These are phyloP conservation scores for Solanum ahanhuiri DNA, from an alignment of 257 asterid species.

Conservation along the genomic window DNA sequence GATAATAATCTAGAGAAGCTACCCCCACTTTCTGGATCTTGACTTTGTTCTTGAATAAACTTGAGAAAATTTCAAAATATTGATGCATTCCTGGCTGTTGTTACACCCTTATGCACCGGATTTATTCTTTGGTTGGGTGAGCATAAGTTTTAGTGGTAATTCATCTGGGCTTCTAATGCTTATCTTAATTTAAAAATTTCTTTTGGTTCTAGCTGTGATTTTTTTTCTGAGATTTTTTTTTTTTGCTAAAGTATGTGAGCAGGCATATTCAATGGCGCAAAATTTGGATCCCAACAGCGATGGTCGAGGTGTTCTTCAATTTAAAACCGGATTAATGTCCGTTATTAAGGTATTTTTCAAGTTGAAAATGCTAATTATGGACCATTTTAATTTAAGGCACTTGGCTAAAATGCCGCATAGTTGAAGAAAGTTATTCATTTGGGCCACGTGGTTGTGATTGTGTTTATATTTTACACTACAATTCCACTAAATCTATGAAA, in stretches of 20 bases:
- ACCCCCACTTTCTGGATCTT: neutral
- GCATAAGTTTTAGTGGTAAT: neutral
- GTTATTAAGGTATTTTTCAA: conserved; percentile 70
- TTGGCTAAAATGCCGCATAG: neutral
- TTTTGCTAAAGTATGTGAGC: conserved; percentile 75
- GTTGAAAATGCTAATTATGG: neutral
- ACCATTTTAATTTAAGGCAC: neutral
- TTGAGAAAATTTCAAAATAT: neutral
- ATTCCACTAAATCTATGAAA: neutral
- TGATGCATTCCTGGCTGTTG: neutral
- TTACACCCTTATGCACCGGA: neutral
- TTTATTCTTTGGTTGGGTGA: neutral
- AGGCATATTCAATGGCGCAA: conserved; percentile 96
- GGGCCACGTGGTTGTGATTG: neutral
- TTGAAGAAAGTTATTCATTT: neutral
- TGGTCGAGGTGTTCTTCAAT: conserved; percentile 97
- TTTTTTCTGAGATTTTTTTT: neutral
- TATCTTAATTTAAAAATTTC: neutral
- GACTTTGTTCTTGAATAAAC: neutral
- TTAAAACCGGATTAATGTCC: conserved; percentile 96
- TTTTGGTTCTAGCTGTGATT: neutral
- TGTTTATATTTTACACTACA: neutral
- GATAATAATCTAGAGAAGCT: neutral
- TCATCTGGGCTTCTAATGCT: neutral
- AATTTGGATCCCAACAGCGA: conserved; percentile 88